phyloP scores from a whole-genome alignment of 2,329 filamentous ascomycete genomes.

The Davidsoniella australis region DNA sequence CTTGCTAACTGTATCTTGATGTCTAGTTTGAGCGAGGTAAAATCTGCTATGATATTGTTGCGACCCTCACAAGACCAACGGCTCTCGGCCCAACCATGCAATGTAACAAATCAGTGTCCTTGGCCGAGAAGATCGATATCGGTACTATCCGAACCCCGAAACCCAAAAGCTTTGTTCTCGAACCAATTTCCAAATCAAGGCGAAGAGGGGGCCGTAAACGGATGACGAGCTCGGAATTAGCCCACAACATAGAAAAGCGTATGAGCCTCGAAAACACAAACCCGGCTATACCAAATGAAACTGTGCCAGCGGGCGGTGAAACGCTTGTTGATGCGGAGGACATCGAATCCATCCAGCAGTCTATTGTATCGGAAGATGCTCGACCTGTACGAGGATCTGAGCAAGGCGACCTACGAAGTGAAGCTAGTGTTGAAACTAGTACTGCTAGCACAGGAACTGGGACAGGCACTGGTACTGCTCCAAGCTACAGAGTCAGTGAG shows the following conservation, averaged over 20 bases:
- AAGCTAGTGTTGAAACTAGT: conserved; percentile 53
- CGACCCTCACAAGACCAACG: conserved; percentile 76
- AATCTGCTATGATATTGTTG: conserved; percentile 78
- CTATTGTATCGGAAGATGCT: conserved; percentile 24
- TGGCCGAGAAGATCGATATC: conserved; percentile 74
- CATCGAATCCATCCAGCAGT: conserved; percentile 21
- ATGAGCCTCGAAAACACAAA: conserved; percentile 8
- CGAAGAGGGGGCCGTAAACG: conserved; percentile 30
- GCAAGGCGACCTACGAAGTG: conserved; percentile 42
- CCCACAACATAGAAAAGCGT: conserved; percentile 6
- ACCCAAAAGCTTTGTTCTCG: conserved; percentile 68
- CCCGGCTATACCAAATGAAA: conserved; percentile 10
- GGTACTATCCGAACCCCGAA: conserved; percentile 57
- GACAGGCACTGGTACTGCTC: conserved; percentile 9
- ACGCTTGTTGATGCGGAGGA: conserved; percentile 16
- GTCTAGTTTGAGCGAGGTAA: conserved; percentile 82
- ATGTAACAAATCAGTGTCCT: conserved; percentile 64
- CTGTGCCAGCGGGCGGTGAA: conserved; percentile 19
- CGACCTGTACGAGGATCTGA: conserved; percentile 17
- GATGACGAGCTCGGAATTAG: conserved; percentile 1
- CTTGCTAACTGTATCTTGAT: no score
- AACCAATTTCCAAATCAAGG: conserved; percentile 58
- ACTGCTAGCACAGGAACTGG: conserved; percentile 12
- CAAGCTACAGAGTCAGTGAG: conserved; percentile 5
- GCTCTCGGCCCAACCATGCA: conserved; percentile 65